Evolutionary conservation across 1,284 basidiomycete species (phyloP), one percentile per base, ranked within the genome.

Genomic region (Blastosporella zonata): DNA sequence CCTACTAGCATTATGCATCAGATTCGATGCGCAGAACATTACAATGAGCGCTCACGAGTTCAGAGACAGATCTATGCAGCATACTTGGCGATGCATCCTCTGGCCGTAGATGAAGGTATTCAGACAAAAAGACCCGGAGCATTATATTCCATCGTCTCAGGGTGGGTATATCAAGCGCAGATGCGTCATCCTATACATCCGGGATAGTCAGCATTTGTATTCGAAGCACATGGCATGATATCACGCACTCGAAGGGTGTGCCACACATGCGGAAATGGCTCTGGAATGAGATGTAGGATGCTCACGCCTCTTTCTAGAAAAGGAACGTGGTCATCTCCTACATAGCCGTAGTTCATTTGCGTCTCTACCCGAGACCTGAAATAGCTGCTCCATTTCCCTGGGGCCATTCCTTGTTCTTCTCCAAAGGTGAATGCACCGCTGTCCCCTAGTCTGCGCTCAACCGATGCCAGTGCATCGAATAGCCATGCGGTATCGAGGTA

Each of bases 251-350:
- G 64, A 22, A 93, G 63, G 12, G 78, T 87, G 67, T 98, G 97
- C 97, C 96, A 98, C 5, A 97, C 94, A 1, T 43, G 53, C 0
- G 97, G 97, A 65, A 99, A 99, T 0, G 92, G 94, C 35, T 80
- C 81, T 0, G 95, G 71, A 52, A 99, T 99, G 43, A 99, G 63
- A 65, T 99, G 97, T 54, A 99, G 68, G 41, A 98, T 73, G 49
- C 84, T 92, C 15, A 99, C 94, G 5, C 96, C 97, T 45, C 75
- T 69, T 29, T 74, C 67, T 37, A 97, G 62, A 70, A 99, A 99
- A 12, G 97, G 97, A 21, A 93, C 67, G 66, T 99, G 97, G 69
- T 99, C 97, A 67, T 99, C 97, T 35, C 84, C 91, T 50, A 98
- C 87, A 39, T 84, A 85, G 1, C 81, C 83, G 13, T 68, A 64